Base-by-base conservation (phyloP, 2,329 filamentous ascomycete genomes). In the Cryphonectria nitschkei region DNA sequence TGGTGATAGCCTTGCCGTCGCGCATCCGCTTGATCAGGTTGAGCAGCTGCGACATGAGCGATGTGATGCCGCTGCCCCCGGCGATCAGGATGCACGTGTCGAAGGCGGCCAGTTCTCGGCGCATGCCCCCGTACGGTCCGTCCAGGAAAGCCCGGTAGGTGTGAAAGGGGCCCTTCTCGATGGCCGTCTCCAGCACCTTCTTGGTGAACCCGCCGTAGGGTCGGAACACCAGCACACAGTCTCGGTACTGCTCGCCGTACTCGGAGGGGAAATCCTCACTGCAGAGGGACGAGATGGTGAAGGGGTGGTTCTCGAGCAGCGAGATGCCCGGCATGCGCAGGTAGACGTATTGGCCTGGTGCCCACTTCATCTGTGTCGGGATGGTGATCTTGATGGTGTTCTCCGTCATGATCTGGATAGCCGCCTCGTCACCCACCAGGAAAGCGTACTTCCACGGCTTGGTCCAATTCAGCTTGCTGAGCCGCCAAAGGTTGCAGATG, bases 1-100 rank as follows among this genome's bases (percentile, higher is more conserved):
- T 93, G 1, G 95, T 98, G 61, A 97, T 93, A 46, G 95, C 95
- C 80, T 97, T 97, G 65, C 94, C 93, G 78, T 97, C 95, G 71
- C 94, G 90, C 92, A 98, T 97, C 71, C 94, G 90, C 82, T 97
- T 98, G 82, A 98, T 97, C n/a, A 98, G 84, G 75, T 97, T 93
- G 32, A 98, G 86, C 2, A 98, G 85, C 78, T 98, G 94, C 11
- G 93, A 97, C 78, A 97, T 93, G 72, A 98, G 88, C 11, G 95
- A 94, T 0, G 96, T 98, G 78, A 98, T 96, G 37, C 95, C 95
- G 75, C 94, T 97, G 60, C 96, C 96, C 65, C 96, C 96, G 0
- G 95, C 95, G 76, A 98, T 94, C 68, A 98, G 87, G 54, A 98
- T 91, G 68, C 96, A 94, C 26, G 95, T 95, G 75, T 98, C 95